Evolutionary conservation across 768 basidiomycete species (phyloP).

Genomic region (Suillus weaverae): DNA sequence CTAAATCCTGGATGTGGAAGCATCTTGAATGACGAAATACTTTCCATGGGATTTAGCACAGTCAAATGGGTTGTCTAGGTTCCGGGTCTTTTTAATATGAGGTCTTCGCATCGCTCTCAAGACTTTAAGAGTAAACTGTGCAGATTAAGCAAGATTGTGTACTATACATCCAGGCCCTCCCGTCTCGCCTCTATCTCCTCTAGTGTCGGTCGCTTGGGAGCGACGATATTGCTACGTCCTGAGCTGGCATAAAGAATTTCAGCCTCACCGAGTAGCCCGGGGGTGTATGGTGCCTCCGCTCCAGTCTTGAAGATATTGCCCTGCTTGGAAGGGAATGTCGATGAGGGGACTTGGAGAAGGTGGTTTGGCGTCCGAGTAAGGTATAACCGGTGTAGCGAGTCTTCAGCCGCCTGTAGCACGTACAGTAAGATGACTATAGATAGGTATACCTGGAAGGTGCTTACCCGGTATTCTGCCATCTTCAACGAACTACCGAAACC

Average conservation of each 20-base stretch:
- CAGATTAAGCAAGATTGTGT: conserved; percentile 25
- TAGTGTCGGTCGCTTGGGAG: conserved; percentile 31
- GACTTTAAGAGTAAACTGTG: conserved; percentile 18
- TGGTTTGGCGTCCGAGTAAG: conserved; percentile 76
- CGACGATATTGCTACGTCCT: conserved; percentile 48
- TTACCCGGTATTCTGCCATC: conserved; percentile 93
- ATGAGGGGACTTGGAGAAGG: conserved; percentile 66
- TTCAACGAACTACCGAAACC: conserved; percentile 89
- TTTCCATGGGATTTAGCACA: not conserved
- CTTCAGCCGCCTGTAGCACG: conserved; percentile 71
- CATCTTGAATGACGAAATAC: not conserved
- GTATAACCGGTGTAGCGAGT: conserved; percentile 79
- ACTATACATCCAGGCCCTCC: conserved; percentile 26
- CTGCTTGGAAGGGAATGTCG: conserved; percentile 61
- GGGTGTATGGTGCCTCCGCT: conserved; percentile 47
- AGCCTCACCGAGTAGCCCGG: conserved; percentile 56
- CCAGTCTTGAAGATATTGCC: conserved; percentile 55
- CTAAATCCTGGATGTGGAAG: not conserved
- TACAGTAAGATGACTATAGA: conserved; percentile 8
- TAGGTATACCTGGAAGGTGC: conserved; percentile 21
- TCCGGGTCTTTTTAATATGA: not conserved
- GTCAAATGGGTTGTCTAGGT: not conserved
- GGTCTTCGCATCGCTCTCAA: conserved; percentile 1
- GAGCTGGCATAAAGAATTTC: conserved; percentile 74
- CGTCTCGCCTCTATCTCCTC: conserved; percentile 22